Conservation (phyloP, 306 rosid genomes). For the Prosopis cineraria region DNA sequence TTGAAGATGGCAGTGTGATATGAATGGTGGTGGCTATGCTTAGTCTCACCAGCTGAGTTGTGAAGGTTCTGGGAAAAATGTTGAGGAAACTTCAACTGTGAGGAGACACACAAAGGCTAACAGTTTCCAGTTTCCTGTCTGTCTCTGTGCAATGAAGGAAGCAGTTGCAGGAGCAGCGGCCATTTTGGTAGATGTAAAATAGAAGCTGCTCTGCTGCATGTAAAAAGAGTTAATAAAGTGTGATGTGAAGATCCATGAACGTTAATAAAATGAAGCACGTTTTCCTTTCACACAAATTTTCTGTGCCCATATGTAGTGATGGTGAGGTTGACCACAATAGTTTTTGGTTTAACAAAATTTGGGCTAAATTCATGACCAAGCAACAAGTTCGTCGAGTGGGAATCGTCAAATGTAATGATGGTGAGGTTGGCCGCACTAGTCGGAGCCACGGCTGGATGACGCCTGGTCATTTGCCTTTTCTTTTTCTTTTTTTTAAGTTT, state of each 20-base stretch:
- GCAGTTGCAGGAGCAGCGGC: neutral
- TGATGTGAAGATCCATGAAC: conserved; percentile 31
- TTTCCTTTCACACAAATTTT: neutral
- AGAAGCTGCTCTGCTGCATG: conserved; percentile 36
- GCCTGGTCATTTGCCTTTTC: too few relatives aligned
- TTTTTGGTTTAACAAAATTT: too few relatives aligned
- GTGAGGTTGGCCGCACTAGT: too few relatives aligned
- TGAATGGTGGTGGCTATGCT: conserved; percentile 29
- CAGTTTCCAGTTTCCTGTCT: neutral
- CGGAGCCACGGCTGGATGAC: too few relatives aligned
- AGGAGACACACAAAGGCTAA: conserved; percentile 28
- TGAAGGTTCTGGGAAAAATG: conserved; percentile 23
- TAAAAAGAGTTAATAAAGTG: conserved; percentile 26
- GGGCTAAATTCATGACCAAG: too few relatives aligned
- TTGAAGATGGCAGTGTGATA: conserved; percentile 73
- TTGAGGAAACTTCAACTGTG: conserved; percentile 6
- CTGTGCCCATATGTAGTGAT: neutral
- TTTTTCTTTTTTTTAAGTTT: too few relatives aligned
- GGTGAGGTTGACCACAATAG: neutral
- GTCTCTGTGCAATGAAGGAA: conserved; percentile 29
- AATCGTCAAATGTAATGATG: too few relatives aligned
- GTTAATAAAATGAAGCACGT: conserved; percentile 43
- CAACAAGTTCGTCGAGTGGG: too few relatives aligned
- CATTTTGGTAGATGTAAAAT: conserved; percentile 32
- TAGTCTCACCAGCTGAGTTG: conserved; percentile 9